Percentiles rank a stretch among this genome's conserved stretches.
These are phyloP conservation scores for Nitzschia putrida DNA, from an alignment of 108 stramenopile species.

Conservation along the genomic window DNA sequence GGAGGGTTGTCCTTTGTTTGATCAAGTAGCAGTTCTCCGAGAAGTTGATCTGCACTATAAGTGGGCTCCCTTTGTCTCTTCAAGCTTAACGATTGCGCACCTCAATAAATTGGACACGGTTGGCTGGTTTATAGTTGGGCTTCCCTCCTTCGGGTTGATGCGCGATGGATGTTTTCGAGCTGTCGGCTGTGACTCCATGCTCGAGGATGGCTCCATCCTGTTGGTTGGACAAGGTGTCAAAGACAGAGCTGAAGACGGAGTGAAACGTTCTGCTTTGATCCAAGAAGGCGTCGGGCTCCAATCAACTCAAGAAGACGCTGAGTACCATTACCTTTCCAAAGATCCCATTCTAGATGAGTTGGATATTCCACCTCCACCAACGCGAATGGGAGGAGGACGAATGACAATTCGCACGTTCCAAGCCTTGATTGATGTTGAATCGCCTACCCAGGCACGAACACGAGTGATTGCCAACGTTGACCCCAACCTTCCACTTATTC, in stretches of 20 bases:
- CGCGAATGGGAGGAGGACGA: conserved; percentile 66
- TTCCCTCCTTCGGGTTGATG: conserved; percentile 66
- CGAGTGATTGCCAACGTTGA: conserved; percentile 87
- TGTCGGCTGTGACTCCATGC: conserved; percentile 89
- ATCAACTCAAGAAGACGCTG: neutral
- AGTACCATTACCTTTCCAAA: conserved; percentile 42
- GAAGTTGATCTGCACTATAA: conserved; percentile 87
- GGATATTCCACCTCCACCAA: conserved; percentile 70
- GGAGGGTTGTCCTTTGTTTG: conserved; percentile 75
- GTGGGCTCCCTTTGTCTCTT: conserved; percentile 89
- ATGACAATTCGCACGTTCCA: conserved; percentile 78
- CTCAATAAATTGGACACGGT: conserved; percentile 87
- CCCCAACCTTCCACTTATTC: conserved; percentile 80
- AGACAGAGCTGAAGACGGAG: conserved; percentile 48
- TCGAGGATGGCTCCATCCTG: conserved; percentile 78
- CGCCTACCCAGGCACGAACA: conserved; percentile 76
- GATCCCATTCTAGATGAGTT: conserved; percentile 57
- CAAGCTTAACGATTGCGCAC: conserved; percentile 63
- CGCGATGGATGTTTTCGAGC: conserved; percentile 82
- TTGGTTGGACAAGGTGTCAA: conserved; percentile 78
- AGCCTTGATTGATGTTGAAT: conserved; percentile 68
- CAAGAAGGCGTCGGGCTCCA: neutral
- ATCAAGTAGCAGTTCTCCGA: conserved; percentile 88
- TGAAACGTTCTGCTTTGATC: neutral
- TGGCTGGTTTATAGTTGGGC: conserved; percentile 74